Percentiles rank a stretch among this genome's conserved stretches.
These are phyloP conservation scores for Acanthamoeba lenticulata DNA, from an alignment of 208 protist genomes.

Conservation along the genomic window DNA sequence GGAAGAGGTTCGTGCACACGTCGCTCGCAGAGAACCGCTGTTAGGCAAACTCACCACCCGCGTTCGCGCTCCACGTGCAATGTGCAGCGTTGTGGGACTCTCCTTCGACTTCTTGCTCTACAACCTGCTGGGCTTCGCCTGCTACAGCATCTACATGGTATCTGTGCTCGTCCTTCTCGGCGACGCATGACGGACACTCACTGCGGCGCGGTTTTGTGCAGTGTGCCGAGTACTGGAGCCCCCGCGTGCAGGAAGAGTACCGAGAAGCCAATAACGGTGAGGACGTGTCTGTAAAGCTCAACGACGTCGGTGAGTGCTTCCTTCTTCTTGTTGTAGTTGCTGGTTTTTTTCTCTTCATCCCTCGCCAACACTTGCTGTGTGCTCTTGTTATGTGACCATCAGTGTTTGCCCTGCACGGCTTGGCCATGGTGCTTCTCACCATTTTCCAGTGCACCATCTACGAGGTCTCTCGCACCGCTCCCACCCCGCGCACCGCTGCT, in stretches of 20 bases:
- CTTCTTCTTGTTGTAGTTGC: background rate
- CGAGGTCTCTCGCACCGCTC: background rate
- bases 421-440: background rate
- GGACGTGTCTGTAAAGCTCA: background rate
- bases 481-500: too few relatives aligned
- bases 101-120: constrained; percentile 67
- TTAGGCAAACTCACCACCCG: too few relatives aligned
- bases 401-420: constrained; percentile 45
- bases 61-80: too few relatives aligned
- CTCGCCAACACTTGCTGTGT: too few relatives aligned
- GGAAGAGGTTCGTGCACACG: background rate
- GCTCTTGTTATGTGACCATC: background rate
- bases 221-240: constrained; percentile 31
- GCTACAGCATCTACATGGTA: constrained; percentile 67
- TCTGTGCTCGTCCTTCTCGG: too few relatives aligned
- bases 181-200: too few relatives aligned
- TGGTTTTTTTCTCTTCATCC: background rate
- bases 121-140: constrained; percentile 56
- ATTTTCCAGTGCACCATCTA: constrained; percentile 65
- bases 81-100: constrained; percentile 59
- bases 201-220: too few relatives aligned
- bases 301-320: background rate
- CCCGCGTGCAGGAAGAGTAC: constrained; percentile 29
- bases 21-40: too few relatives aligned
- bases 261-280: background rate